Conservation (phyloP, 805 yeast species). For the Sugiyamaella valdiviana region DNA sequence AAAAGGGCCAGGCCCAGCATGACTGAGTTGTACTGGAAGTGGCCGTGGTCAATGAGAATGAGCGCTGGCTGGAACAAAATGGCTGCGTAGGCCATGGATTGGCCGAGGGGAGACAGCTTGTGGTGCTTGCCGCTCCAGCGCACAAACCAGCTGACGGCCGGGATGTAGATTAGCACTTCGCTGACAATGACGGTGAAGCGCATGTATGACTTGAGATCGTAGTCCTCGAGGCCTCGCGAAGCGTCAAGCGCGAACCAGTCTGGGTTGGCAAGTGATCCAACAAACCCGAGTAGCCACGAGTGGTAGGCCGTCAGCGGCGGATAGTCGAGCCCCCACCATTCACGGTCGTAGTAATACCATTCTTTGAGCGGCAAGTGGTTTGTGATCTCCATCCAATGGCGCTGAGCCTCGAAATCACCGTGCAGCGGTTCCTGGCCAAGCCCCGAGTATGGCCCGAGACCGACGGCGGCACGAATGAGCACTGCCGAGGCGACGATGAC, state of each 20-base stretch:
- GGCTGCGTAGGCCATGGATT: conserved; percentile 67
- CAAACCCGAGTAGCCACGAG: conserved; percentile 65
- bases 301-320: conserved; percentile 97
- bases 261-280: conserved; percentile 60
- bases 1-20: conserved; percentile 83
- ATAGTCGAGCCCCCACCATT: conserved; percentile 95
- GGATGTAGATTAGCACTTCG: conserved; percentile 68
- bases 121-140: conserved; percentile 59
- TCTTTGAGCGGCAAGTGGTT: conserved; percentile 59
- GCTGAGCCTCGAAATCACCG: conserved; percentile 97
- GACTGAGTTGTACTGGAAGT: conserved; percentile 89
- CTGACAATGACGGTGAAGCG: conserved; percentile 70
- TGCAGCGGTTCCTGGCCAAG: conserved; percentile 61
- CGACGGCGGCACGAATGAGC: conserved; percentile 75
- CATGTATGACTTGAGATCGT: conserved; percentile 74
- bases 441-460: conserved; percentile 86
- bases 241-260: conserved; percentile 67
- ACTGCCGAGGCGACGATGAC: conserved; percentile 52
- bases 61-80: conserved; percentile 81
- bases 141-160: conserved; percentile 69
- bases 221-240: conserved; percentile 71
- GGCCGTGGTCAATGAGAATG: conserved; percentile 89
- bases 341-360: conserved; percentile 88
- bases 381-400: conserved; percentile 97
- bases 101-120: conserved; percentile 61